Evolutionary conservation across 192 early-diverging fungal genomes (phyloP), one percentile per base, ranked within the genome.

Genomic region (Coemansia sp.): DNA sequence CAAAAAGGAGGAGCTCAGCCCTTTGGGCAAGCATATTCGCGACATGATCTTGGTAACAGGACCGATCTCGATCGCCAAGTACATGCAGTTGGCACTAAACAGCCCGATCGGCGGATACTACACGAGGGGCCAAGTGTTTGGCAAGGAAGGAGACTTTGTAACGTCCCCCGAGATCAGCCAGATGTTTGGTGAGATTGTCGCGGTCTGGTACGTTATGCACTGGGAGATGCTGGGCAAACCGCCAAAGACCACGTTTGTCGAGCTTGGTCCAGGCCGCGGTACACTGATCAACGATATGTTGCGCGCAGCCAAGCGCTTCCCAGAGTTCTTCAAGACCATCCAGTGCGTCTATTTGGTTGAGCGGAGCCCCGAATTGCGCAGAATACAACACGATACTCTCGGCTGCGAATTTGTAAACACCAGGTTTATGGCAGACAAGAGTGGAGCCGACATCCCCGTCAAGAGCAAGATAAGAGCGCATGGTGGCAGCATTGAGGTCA

Each of bases 151-250:
- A 15, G 97, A 99, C 66, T 99, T 99, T 82, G 88, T 90, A 18
- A 99, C 97, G 5, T 94, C 93, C 9, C 97, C 97, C 4, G 97
- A 99, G 74, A 95, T 99, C 71, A 92, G 89, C 70, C 95, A 99
- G 82, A 92, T 97, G 88, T 99, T 97, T 90, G 95, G 97, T 33
- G 96, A 96, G 87, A 56, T 97, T 3, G 68, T 96, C 39, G 95
- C 90, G 10, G 86, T 99, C 6, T 97, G 94, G 94, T 93, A 92
- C 59, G 78, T 94, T 20, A 74, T 90, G 15, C 87, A 92, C 52
- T 97, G 95, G 95, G 83, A 90, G 55, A 61, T 60, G 58, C 31
- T 70, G 53, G 92, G 91, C 13, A 74, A 83, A 31, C 90, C 90
- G 18, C 43, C 66, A 4, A 74, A 75, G 8, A 75, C 87, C 0